Conservation (phyloP, 495 filamentous ascomycete genomes). For the Penicillium daleae region DNA sequence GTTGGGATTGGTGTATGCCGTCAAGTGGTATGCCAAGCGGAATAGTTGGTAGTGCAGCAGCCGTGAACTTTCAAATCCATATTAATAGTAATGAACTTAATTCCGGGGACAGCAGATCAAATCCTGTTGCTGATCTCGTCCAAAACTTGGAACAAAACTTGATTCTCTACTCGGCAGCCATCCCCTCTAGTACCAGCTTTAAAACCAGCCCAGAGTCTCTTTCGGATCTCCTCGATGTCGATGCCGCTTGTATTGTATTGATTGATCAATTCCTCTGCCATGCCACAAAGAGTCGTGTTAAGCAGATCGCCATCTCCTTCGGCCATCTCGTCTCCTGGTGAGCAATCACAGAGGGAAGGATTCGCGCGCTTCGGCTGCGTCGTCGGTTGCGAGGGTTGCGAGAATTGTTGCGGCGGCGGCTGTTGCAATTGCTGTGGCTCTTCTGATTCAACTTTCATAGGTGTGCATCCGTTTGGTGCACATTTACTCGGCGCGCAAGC, state of each 20-base stretch:
- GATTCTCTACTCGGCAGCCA: slow-evolving; percentile 49
- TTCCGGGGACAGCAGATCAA: slow-evolving; percentile 22
- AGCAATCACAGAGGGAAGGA: slow-evolving; percentile 37
- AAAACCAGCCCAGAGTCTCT: slow-evolving; percentile 44
- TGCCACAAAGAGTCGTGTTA: slow-evolving; percentile 47
- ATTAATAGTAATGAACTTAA: not conserved
- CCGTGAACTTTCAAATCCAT: not conserved
- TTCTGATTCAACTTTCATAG: not conserved
- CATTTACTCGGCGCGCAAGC: not conserved
- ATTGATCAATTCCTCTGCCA: slow-evolving; percentile 44
- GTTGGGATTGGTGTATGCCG: slow-evolving; percentile 16
- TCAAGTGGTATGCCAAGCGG: slow-evolving; percentile 18
- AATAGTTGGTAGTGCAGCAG: slow-evolving; percentile 7
- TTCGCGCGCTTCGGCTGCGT: not conserved
- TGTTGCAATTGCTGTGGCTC: slow-evolving; percentile 1
- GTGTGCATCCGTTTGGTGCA: not conserved
- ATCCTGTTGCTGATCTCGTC: slow-evolving; percentile 47
- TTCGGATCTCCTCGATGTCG: slow-evolving; percentile 42
- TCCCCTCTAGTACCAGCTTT: slow-evolving; percentile 34
- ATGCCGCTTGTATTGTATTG: slow-evolving; percentile 46
- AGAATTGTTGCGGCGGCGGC: not conserved
- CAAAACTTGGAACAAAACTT: slow-evolving; percentile 47
- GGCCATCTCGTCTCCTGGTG: slow-evolving; percentile 7
- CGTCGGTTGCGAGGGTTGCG: not conserved
- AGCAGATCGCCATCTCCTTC: slow-evolving; percentile 32